Evolutionary conservation across 768 basidiomycete species (phyloP), one percentile per base, ranked within the genome.

Genomic region (Suillus cothurnatus): DNA sequence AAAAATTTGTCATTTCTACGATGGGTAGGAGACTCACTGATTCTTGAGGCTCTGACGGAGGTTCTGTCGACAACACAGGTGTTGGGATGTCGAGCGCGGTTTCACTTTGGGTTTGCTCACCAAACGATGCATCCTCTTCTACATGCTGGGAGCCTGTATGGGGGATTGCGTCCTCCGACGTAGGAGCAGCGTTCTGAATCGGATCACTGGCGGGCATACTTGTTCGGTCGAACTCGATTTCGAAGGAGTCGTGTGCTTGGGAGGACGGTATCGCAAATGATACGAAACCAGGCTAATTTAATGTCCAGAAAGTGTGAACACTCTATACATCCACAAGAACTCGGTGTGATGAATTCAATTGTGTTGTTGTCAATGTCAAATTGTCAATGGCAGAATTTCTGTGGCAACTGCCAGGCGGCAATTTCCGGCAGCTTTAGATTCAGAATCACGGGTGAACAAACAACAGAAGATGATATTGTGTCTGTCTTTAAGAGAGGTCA

Each of bases 81-180:
- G 72, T 50, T 19, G 67, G 66, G 19, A 61, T 7, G 26, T 31
- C 53, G 45, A 73, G 45, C 17, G 70, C 34, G 49, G 61, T 34
- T 60, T 73, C 76, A 61, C 73, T 74, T 63, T 77, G 74, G 64
- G 70, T 68, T 59, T 67, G 67, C 59, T 71, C 69, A 53, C 63
- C 64, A 64, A 64, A 71, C 19, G 67, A 69, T 64, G 67, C 64
- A 49, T 67, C 68, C 61, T 76, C 76, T 68, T 64, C 68, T 63
- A 62, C 61, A 26, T 69, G 69, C 63, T 66, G 64, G 45, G 74
- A 77, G 57, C 41, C 68, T 39, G 72, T 53, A 61, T 68, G 70
- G 52, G 60, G 36, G 21, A 69, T 28, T 6, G 56, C 66, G 39
- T 67, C 62, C 60, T 73, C 67, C 28, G 55, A 21, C 23, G 28